These are phyloP conservation scores for Talaromyces sp. DNA, from an alignment of 2,329 filamentous ascomycete species.

Conservation along the genomic window DNA sequence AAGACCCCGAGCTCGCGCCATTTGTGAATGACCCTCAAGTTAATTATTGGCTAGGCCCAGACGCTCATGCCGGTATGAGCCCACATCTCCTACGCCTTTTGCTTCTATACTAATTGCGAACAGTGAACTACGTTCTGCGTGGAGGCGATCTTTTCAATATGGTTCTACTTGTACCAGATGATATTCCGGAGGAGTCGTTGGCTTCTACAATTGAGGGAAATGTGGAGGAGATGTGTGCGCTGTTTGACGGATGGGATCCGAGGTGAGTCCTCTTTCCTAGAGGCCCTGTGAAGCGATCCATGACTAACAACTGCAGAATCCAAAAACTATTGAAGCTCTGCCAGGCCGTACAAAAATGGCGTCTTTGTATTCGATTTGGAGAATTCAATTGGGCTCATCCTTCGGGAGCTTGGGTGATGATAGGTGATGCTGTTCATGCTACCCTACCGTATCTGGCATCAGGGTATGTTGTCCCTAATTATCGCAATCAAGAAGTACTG, in stretches of 20 bases:
- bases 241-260: slow-evolving; percentile 63
- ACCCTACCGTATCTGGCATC: slow-evolving; percentile 65
- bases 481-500: not conserved
- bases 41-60: slow-evolving; percentile 59
- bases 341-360: slow-evolving; percentile 64
- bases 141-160: slow-evolving; percentile 52
- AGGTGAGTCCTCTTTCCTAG: slow-evolving; percentile 24
- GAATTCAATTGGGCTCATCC: slow-evolving; percentile 62
- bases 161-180: slow-evolving; percentile 66
- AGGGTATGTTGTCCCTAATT: slow-evolving; percentile 28
- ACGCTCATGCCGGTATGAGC: slow-evolving; percentile 47
- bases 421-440: slow-evolving; percentile 67
- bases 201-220: slow-evolving; percentile 53
- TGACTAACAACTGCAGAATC: slow-evolving; percentile 34
- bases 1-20: slow-evolving; percentile 49
- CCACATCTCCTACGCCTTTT: not conserved
- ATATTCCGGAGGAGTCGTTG: slow-evolving; percentile 57
- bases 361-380: slow-evolving; percentile 59
- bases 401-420: slow-evolving; percentile 59
- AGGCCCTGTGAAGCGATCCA: not conserved
- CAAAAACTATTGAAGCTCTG: slow-evolving; percentile 61
- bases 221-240: slow-evolving; percentile 56
- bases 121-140: slow-evolving; percentile 62
- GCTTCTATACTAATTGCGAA: slow-evolving; percentile 3
- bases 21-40: slow-evolving; percentile 54